Percentiles rank a stretch among this genome's conserved stretches.
phyloP scores from a whole-genome alignment of 2,329 filamentous ascomycete genomes.

The Colletotrichum tofieldiae region DNA sequence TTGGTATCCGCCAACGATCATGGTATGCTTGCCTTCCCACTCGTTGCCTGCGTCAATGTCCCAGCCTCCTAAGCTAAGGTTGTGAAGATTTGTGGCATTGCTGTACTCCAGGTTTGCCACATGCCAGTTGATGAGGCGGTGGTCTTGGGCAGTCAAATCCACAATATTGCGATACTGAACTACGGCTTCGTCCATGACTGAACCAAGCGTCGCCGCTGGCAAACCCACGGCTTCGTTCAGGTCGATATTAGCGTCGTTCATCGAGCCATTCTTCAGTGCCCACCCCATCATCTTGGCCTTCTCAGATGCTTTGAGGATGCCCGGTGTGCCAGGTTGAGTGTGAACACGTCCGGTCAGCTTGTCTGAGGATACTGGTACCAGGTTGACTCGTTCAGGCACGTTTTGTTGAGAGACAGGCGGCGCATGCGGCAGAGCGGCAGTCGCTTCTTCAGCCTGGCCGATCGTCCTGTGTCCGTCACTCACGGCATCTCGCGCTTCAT shows the following conservation, averaged over 20 bases:
- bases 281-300: slow-evolving; percentile 89
- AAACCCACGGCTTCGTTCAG: slow-evolving; percentile 76
- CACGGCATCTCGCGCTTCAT: slow-evolving; percentile 84
- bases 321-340: slow-evolving; percentile 78
- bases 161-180: slow-evolving; percentile 88
- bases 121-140: slow-evolving; percentile 96
- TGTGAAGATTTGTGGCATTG: slow-evolving; percentile 90
- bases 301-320: slow-evolving; percentile 80
- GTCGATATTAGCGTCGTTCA: slow-evolving; percentile 78
- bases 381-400: slow-evolving; percentile 67
- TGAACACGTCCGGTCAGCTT: slow-evolving; percentile 81
- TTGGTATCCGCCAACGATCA: slow-evolving; percentile 94
- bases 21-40: slow-evolving; percentile 94
- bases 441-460: slow-evolving; percentile 79
- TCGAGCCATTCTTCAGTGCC: slow-evolving; percentile 76
- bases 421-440: slow-evolving; percentile 72
- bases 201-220: slow-evolving; percentile 83
- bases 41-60: slow-evolving; percentile 98
- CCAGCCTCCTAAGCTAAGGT: slow-evolving; percentile 91
- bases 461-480: slow-evolving; percentile 81
- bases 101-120: slow-evolving; percentile 98
- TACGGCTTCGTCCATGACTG: slow-evolving; percentile 94
- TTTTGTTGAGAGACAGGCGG: slow-evolving; percentile 69
- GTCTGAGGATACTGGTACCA: slow-evolving; percentile 77
- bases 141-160: slow-evolving; percentile 87